A percentile compares a stretch with the other conserved stretches of the same genome.
Evolutionary conservation across 805 yeast genomes (phyloP).

Genomic region (Ogataea chonburiensis): DNA sequence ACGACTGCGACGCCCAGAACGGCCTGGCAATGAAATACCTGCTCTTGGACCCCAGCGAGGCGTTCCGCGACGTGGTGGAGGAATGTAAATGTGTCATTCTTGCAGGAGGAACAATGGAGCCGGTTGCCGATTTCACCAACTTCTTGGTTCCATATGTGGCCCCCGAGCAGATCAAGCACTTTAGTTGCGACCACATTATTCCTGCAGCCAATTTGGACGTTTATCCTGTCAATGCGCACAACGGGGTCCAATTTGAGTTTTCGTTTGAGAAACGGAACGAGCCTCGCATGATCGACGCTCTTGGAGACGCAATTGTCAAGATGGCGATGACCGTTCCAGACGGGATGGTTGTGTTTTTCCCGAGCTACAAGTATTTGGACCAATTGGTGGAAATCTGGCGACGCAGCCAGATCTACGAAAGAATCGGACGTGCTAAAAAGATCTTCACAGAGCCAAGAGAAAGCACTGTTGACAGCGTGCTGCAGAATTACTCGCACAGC

Average conservation of each 20-base stretch:
- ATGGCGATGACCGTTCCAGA: constrained; percentile 52
- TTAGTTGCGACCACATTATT: constrained; percentile 82
- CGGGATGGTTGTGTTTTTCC: constrained; percentile 81
- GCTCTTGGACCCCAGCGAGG: constrained; percentile 74
- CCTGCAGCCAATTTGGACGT: constrained; percentile 68
- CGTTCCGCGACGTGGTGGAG: constrained; percentile 64
- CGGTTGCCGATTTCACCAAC: constrained; percentile 67
- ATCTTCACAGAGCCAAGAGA: constrained; percentile 57
- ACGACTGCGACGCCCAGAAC: constrained; percentile 43
- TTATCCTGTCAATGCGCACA: constrained; percentile 43
- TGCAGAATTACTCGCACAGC: constrained; percentile 49
- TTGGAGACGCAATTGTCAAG: constrained; percentile 50
- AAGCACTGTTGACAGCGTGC: constrained; percentile 43
- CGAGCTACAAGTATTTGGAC: constrained; percentile 74
- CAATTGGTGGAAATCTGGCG: constrained; percentile 57
- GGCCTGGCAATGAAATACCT: constrained; percentile 56
- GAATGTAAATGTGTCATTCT: constrained; percentile 67
- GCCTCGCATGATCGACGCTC: constrained; percentile 40
- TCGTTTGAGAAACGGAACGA: constrained; percentile 64
- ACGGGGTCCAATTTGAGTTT: constrained; percentile 49
- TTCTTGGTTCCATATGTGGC: constrained; percentile 61
- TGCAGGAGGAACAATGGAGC: constrained; percentile 97
- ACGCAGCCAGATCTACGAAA: constrained; percentile 30
- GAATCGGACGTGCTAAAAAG: constrained; percentile 41
- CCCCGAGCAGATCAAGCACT: constrained; percentile 42